These are phyloP conservation scores for Parafenestella ontariensis DNA, from an alignment of 2,329 filamentous ascomycete species.

Conservation along the genomic window DNA sequence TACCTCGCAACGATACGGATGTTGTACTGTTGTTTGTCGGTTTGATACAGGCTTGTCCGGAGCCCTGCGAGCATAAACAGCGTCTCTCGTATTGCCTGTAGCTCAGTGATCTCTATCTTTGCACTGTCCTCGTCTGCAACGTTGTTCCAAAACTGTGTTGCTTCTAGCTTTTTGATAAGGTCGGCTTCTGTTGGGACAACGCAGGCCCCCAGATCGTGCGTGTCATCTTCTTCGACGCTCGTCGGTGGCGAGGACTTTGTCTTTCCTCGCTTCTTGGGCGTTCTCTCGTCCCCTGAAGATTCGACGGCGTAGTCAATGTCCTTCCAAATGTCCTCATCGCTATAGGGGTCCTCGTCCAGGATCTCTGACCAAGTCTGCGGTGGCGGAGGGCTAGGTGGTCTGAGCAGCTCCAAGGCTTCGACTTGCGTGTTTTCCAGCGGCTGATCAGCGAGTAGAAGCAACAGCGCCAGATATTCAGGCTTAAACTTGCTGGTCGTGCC, in stretches of 20 bases:
- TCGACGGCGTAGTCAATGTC: constrained; percentile 70
- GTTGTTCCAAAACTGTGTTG: constrained; percentile 58
- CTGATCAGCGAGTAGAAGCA: constrained; percentile 82
- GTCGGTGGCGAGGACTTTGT: constrained; percentile 40
- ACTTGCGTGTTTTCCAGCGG: constrained; percentile 75
- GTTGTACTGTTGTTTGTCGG: constrained; percentile 39
- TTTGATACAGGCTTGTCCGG: constrained; percentile 72
- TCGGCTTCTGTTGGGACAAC: constrained; percentile 37
- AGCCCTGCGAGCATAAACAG: constrained; percentile 87
- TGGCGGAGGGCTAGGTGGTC: constrained; percentile 55
- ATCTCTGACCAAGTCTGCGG: constrained; percentile 81
- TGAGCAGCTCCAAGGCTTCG: constrained; percentile 66
- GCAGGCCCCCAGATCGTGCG: constrained; percentile 41
- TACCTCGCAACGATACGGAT: constrained; percentile 48
- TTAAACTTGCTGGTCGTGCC: constrained; percentile 67
- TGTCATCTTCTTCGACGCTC: constrained; percentile 49
- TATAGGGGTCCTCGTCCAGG: constrained; percentile 76
- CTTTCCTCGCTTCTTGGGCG: constrained; percentile 34
- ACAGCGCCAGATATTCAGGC: constrained; percentile 79
- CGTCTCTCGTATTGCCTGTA: constrained; percentile 76
- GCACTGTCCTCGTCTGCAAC: constrained; percentile 10
- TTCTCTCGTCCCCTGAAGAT: constrained; percentile 68
- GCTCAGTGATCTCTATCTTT: constrained; percentile 65
- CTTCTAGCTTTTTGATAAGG: constrained; percentile 49
- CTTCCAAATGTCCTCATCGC: constrained; percentile 73